These are phyloP conservation scores for Ceratobasidium sp. DNA, from an alignment of 1,284 basidiomycete species.

Conservation along the genomic window DNA sequence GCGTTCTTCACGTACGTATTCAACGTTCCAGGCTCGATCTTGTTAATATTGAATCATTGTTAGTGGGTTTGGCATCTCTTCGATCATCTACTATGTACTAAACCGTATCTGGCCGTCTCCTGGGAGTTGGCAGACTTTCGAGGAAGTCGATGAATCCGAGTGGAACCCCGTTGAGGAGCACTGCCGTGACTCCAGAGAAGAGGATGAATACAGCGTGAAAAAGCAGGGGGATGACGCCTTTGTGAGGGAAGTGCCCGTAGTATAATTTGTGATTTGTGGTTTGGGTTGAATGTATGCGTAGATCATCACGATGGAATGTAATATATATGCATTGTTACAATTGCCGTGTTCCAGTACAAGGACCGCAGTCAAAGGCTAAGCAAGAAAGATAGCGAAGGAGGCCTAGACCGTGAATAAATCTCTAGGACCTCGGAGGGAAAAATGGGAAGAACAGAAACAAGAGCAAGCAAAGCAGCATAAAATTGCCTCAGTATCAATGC, in stretches of 20 bases:
- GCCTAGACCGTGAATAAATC: constrained; percentile 35
- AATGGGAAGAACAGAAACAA: constrained; percentile 11
- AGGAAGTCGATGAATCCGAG: constrained; percentile 66
- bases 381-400: constrained; percentile 20
- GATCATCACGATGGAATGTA: neutral
- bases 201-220: constrained; percentile 30
- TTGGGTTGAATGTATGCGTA: neutral
- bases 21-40: neutral
- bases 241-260: constrained; percentile 33
- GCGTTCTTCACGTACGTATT: constrained; percentile 67
- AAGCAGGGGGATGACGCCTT: constrained; percentile 30
- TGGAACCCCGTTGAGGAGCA: constrained; percentile 35
- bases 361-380: constrained; percentile 7
- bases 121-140: constrained; percentile 59
- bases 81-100: constrained; percentile 65
- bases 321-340: constrained; percentile 40
- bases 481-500: constrained; percentile 23
- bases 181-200: constrained; percentile 10
- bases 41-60: neutral
- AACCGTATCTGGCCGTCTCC: constrained; percentile 65
- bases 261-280: constrained; percentile 5
- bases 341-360: constrained; percentile 30
- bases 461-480: constrained; percentile 9
- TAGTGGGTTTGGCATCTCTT: constrained; percentile 69
- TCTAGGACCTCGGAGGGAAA: constrained; percentile 16